These are phyloP conservation scores for Phytopythium oedochilum DNA, from an alignment of 352 stramenopile species.

Conservation along the genomic window DNA sequence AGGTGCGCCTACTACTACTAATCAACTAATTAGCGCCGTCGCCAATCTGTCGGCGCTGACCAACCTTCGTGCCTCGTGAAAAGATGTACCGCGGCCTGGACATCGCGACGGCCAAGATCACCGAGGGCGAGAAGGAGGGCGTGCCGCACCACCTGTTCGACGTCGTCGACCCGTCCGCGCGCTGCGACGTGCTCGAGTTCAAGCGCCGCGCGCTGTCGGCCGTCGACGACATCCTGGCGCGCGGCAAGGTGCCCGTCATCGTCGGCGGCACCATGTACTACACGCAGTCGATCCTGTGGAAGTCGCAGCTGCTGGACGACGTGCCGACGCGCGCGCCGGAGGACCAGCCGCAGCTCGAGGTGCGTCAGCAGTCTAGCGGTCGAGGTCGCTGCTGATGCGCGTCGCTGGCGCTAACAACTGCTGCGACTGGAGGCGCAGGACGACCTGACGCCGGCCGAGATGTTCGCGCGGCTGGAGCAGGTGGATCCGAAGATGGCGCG, in stretches of 20 bases:
- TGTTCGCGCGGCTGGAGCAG: constrained; percentile 53
- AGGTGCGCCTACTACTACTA: too few species aligned
- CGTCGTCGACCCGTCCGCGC: constrained; percentile 69
- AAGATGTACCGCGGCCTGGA: constrained; percentile 89
- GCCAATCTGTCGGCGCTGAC: too few species aligned
- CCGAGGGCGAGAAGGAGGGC: constrained; percentile 78
- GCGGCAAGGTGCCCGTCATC: constrained; percentile 89
- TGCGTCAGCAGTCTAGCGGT: too few species aligned
- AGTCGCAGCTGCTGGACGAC: constrained; percentile 81
- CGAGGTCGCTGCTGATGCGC: too few species aligned
- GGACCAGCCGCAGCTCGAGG: not conserved
- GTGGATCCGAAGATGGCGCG: constrained; percentile 84
- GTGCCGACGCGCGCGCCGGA: constrained; percentile 20
- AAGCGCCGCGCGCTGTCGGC: constrained; percentile 59
- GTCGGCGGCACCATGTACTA: constrained; percentile 93
- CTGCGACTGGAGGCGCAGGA: too few species aligned
- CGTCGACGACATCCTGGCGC: constrained; percentile 82
- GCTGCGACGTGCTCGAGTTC: constrained; percentile 83
- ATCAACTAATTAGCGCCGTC: too few species aligned
- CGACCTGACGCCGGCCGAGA: constrained; percentile 38
- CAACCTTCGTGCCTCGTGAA: too few species aligned
- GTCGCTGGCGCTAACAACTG: too few species aligned
- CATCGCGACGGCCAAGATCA: constrained; percentile 88
- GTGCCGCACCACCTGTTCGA: constrained; percentile 89
- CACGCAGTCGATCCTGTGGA: constrained; percentile 88